Evolutionary conservation across 345 rosid genomes (phyloP), one percentile per base, ranked within the genome.

Genomic region (Noccaea bulbosa): DNA sequence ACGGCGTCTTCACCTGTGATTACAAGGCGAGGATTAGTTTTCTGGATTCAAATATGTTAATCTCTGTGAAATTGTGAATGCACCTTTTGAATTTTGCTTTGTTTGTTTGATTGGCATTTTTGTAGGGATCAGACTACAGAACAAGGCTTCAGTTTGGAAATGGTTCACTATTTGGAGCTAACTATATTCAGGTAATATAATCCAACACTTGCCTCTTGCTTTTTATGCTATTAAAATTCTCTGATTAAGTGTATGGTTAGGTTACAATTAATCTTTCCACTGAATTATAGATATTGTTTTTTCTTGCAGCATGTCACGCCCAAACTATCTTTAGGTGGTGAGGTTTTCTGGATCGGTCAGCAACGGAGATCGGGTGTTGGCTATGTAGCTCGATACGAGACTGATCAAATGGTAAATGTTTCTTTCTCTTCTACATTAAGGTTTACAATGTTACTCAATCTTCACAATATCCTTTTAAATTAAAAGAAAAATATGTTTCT

Each of bases 341-440:
- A 93, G 81, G 81, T 86, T 67, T 85, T 91, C 82, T 91, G 92
- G 94, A 81, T 82, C 55, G 94, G 94, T 77, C 84, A 87, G 74
- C 93, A 85, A 70, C 76, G 84, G 39, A 85, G 83, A 75, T 93
- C 97, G 12, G 91, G 87, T 65, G 68, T 89, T 80, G 91, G 96
- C 62, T 93, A 86, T 78, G 97, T 88, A 75, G 94, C 88, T 71
- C 86, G 97, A 38, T 91, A 88, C 51, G 96, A 83, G 78, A 91
- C 82, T 4, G 94, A 89, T 65, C 85, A 91, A 81, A 86, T 87
- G 97, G 97, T 93, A 84, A 62, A 15, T 40, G 38, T 20, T 56
- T 34, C 45, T 17, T 17, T 46, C 51, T 17, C 20, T 17, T 17
- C 20, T 17, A 17, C 20, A 17, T 17, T 17, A n/a, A n/a, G 0